phyloP scores from a whole-genome alignment of 164 flowering plant species.

The Vitis amurensis region DNA sequence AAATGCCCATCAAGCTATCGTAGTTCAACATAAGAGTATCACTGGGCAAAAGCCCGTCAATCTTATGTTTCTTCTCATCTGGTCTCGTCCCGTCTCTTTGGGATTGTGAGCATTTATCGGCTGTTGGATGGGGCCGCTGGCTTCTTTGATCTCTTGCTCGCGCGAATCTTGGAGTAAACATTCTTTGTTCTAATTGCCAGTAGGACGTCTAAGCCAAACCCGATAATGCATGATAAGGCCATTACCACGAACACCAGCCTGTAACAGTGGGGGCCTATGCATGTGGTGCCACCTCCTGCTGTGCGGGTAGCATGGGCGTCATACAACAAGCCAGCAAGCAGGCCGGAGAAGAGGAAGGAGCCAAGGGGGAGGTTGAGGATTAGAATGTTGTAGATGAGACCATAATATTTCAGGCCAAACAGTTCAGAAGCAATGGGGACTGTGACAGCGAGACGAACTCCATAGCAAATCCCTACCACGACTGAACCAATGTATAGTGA shows the following conservation, averaged over 20 bases:
- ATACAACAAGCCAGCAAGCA: constrained; percentile 76
- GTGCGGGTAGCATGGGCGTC: constrained; percentile 67
- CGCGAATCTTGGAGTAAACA: constrained; percentile 49
- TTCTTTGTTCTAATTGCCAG: constrained; percentile 58
- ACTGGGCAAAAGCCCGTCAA: too few relatives aligned
- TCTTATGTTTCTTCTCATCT: too few relatives aligned
- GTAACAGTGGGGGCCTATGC: constrained; percentile 81
- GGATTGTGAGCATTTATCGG: too few relatives aligned
- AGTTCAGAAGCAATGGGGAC: constrained; percentile 91
- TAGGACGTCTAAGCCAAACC: constrained; percentile 64
- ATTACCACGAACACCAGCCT: constrained; percentile 73
- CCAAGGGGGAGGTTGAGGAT: constrained; percentile 88
- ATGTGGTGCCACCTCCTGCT: constrained; percentile 73
- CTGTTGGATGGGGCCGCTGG: too few relatives aligned
- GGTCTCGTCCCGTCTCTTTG: too few relatives aligned
- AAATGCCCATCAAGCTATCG: too few relatives aligned
- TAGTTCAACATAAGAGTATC: too few relatives aligned
- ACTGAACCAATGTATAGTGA: constrained; percentile 78
- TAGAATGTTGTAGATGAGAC: constrained; percentile 80
- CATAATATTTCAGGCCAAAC: constrained; percentile 88
- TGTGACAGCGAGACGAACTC: constrained; percentile 78
- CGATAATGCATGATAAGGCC: constrained; percentile 66
- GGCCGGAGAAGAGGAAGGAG: constrained; percentile 90
- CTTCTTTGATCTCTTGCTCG: constrained; percentile 42
- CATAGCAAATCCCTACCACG: constrained; percentile 78